Conservation (phyloP, 345 rosid species). For the Pelargonium nanum region DNA sequence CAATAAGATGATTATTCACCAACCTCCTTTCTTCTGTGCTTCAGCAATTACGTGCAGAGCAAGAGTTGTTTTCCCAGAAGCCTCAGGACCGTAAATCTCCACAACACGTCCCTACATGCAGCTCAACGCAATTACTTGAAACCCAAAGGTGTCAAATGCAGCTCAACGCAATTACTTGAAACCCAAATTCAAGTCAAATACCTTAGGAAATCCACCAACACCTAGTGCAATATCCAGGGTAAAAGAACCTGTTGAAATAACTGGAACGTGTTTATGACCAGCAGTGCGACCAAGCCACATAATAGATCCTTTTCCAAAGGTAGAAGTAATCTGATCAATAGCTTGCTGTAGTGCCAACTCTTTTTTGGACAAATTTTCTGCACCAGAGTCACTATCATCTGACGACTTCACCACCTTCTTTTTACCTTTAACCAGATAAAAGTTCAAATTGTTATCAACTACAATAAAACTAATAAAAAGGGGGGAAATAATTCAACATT, state of each 20-base stretch:
- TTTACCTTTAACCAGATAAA: conserved; percentile 36
- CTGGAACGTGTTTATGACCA: conserved; percentile 59
- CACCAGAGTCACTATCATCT: conserved; percentile 60
- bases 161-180: background rate
- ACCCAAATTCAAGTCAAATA: conserved; percentile 11
- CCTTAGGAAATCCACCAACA: conserved; percentile 94
- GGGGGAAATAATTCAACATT: background rate
- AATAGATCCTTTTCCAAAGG: conserved; percentile 83
- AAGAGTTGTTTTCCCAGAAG: conserved; percentile 97
- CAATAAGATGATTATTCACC: conserved; percentile 3
- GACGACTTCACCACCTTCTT: conserved; percentile 61
- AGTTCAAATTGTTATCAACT: conserved; percentile 1
- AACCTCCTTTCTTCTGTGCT: conserved; percentile 97
- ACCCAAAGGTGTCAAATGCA: background rate
- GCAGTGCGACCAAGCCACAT: conserved; percentile 85
- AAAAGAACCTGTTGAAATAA: conserved; percentile 85
- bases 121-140: background rate
- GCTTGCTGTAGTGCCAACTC: conserved; percentile 84
- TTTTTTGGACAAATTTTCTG: conserved; percentile 68
- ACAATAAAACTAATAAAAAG: conserved; percentile 4
- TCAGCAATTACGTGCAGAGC: conserved; percentile 95
- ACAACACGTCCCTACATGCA: conserved; percentile 47
- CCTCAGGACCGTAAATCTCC: conserved; percentile 98
- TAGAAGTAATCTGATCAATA: conserved; percentile 67
- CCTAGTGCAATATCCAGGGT: conserved; percentile 86